Conservation (phyloP, 352 stramenopile genomes). For the Phytopythium chamaehyphon region DNA sequence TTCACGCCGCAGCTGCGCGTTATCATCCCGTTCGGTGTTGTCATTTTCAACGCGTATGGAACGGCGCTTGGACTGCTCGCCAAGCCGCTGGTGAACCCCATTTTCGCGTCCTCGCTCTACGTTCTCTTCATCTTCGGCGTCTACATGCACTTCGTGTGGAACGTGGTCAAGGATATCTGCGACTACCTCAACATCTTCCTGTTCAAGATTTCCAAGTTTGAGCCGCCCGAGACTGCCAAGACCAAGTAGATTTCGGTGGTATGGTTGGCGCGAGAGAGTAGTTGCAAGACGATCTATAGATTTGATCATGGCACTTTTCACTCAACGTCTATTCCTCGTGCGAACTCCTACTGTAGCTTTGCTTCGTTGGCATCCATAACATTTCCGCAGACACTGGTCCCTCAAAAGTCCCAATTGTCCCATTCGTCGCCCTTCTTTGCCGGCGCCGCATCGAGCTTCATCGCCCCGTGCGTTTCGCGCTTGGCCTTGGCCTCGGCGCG, state of each 20-base stretch:
- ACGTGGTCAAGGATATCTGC: conserved; percentile 84
- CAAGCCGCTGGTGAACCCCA: conserved; percentile 50
- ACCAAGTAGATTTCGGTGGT: conserved; percentile 21
- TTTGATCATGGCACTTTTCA: too few relatives aligned
- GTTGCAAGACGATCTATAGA: too few relatives aligned
- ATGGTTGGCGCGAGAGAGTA: too few relatives aligned
- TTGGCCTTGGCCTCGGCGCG: conserved; percentile 57
- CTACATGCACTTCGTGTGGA: conserved; percentile 78
- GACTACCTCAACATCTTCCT: conserved; percentile 83
- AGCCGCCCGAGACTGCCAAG: conserved; percentile 21
- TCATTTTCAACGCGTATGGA: conserved; percentile 75
- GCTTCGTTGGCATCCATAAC: background rate
- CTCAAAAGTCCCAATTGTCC: conserved; percentile 80
- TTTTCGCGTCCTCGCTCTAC: conserved; percentile 69
- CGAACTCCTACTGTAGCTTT: background rate
- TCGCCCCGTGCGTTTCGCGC: conserved; percentile 40
- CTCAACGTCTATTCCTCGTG: background rate
- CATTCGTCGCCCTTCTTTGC: conserved; percentile 61
- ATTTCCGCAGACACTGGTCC: too few relatives aligned
- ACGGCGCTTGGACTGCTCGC: conserved; percentile 38
- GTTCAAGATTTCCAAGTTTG: conserved; percentile 68
- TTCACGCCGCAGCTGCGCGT: conserved; percentile 80
- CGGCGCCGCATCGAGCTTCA: conserved; percentile 45
- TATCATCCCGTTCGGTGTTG: conserved; percentile 68
- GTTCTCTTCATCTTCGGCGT: conserved; percentile 65